Base-by-base conservation (phyloP, 1,139 yeast genomes). In the Candida glucosophila region DNA sequence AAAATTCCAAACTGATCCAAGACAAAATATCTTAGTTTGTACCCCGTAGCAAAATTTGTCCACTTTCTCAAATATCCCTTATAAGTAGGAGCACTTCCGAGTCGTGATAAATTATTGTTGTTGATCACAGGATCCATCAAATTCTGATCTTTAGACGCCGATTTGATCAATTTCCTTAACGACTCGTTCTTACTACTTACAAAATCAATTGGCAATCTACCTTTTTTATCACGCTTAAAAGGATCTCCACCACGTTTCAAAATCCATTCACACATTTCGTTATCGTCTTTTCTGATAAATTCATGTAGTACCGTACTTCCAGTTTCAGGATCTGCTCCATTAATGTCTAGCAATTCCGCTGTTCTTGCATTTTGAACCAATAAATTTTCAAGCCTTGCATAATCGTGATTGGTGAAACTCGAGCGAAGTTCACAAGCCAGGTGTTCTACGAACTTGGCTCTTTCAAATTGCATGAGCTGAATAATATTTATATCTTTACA, bases 21-120 rank as follows among this genome's bases (percentile, higher is more conserved):
- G 7, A 85, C 81, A 52, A 90, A 92, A 77, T 94, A 90, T 33
- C 99, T 75, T 27, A 90, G 63, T 46, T 88, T 88, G 54, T 90
- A 90, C 12, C 99, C 98, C 13, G 86, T 74, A 1, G 96, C 95
- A 51, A 88, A 85, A 51, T 90, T 92, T 4, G 98, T 90, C 97
- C 97, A 92, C 52, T 90, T 90, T 40, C 85, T 77, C 34, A 90
- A 67, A 45, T 88, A 90, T 0, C 98, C 98, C 44, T 81, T 80
- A 54, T 79, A 81, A 1, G 83, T 72, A 3, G 95, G 95, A 3
- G 88, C 76, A 17, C 56, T 56, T 6, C 65, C 67, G 4, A 55
- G 39, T 29, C 51, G 57, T 32, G 45, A 58, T 5, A 64, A 56
- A 30, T 43, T 51, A 29, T 41, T 51, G 5, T 62, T 48, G 15